phyloP scores from a whole-genome alignment of 257 asterid genomes.

The Perilla frutescens region DNA sequence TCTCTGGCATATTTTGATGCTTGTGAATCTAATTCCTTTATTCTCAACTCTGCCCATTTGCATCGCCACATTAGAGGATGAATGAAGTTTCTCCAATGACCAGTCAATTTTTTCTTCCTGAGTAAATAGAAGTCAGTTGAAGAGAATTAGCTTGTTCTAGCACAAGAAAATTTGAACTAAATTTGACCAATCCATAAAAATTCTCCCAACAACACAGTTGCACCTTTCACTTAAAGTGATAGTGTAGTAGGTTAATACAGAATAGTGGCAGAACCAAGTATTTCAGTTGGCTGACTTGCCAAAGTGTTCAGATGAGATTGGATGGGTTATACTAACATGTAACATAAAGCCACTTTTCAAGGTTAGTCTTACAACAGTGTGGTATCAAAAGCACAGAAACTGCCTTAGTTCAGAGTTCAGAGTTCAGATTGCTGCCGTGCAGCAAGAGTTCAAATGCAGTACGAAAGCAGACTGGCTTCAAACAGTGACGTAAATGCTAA shows the following conservation, averaged over 20 bases:
- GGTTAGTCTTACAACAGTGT: no score
- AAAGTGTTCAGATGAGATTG: neutral
- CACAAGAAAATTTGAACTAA: neutral
- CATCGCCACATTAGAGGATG: constrained; percentile 94
- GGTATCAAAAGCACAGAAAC: no score
- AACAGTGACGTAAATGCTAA: neutral
- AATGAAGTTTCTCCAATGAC: constrained; percentile 85
- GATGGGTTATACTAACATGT: neutral
- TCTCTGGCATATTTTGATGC: constrained; percentile 60
- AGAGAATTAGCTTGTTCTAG: constrained; percentile 9
- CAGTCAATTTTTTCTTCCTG: constrained; percentile 85
- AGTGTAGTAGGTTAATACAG: neutral
- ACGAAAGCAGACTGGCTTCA: neutral
- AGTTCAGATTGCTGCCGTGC: no score
- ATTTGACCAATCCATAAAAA: neutral
- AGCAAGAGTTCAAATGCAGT: neutral
- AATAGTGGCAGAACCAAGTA: constrained; percentile 6
- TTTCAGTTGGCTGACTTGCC: neutral
- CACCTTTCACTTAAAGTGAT: neutral
- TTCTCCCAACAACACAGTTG: neutral
- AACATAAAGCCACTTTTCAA: no score
- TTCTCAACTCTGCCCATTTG: constrained; percentile 84
- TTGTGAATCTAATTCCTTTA: constrained; percentile 69
- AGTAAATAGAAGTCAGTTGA: constrained; percentile 31
- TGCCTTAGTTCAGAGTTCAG: no score